Evolutionary conservation across 169 alveolate species (phyloP).

Genomic region (Plasmodium adleri): DNA sequence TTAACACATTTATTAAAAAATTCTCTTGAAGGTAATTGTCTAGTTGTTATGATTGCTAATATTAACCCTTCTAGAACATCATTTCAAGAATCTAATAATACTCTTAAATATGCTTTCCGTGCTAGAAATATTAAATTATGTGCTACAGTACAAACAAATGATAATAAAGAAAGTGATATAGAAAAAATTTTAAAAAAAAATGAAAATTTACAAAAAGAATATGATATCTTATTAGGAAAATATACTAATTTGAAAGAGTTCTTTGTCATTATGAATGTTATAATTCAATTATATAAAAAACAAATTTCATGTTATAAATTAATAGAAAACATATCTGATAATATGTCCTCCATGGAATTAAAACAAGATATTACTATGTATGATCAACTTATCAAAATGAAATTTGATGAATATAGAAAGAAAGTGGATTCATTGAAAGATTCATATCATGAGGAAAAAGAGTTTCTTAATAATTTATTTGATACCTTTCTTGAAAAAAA

Average conservation of each 20-base stretch:
- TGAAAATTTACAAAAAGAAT: constrained; percentile 67
- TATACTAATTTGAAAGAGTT: constrained; percentile 18
- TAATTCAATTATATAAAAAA: constrained; percentile 42
- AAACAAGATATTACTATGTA: constrained; percentile 65
- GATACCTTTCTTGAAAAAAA: constrained; percentile 29
- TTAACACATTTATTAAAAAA: constrained; percentile 96
- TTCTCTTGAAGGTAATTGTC: constrained; percentile 94
- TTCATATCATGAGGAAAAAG: constrained; percentile 23
- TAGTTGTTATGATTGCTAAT: constrained; percentile 96
- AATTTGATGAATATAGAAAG: constrained; percentile 33
- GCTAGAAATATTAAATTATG: constrained; percentile 93
- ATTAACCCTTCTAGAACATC: constrained; percentile 90
- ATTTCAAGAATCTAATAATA: constrained; percentile 92
- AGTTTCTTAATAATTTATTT: constrained; percentile 8
- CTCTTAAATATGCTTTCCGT: constrained; percentile 94
- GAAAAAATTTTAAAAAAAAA: constrained; percentile 71
- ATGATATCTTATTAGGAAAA: constrained; percentile 14
- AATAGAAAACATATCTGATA: constrained; percentile 26
- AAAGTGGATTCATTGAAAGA: constrained; percentile 1
- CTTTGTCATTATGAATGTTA: constrained; percentile 1
- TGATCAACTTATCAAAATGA: constrained; percentile 52
- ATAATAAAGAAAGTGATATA: constrained; percentile 69
- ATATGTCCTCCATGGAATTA: constrained; percentile 26
- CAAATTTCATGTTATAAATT: constrained; percentile 31
- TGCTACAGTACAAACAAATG: constrained; percentile 76